Conservation (phyloP, 75 land plant genomes). For the Gnetum montanum region DNA sequence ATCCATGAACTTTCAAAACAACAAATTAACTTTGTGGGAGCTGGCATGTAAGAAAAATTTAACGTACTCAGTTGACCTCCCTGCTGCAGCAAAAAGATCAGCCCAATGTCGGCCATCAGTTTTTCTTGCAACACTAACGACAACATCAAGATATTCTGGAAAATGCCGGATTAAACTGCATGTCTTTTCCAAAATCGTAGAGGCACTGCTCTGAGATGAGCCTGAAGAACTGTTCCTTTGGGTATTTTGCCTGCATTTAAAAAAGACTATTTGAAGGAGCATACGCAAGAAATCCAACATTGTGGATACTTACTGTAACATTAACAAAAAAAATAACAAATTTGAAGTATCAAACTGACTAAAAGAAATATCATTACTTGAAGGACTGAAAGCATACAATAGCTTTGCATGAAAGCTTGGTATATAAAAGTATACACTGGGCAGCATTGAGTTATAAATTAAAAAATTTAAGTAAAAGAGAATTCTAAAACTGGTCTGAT, state of each 20-base stretch:
- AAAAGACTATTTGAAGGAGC: not conserved
- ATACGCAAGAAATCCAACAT: not conserved
- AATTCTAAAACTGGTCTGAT: too few relatives aligned
- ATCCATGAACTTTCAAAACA: too few relatives aligned
- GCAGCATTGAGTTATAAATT: too few relatives aligned
- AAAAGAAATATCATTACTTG: too few relatives aligned
- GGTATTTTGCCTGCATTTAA: slow-evolving; percentile 44
- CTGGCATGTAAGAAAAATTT: slow-evolving; percentile 3
- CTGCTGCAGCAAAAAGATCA: slow-evolving; percentile 89
- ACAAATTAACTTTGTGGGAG: too few relatives aligned
- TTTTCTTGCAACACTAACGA: slow-evolving; percentile 98
- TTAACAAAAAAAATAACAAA: too few relatives aligned
- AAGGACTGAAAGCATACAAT: too few relatives aligned
- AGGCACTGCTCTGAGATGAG: slow-evolving; percentile 13
- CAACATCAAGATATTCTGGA: slow-evolving; percentile 89
- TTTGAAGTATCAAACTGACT: too few relatives aligned
- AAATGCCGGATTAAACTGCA: slow-evolving; percentile 79
- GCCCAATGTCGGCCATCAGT: slow-evolving; percentile 99
- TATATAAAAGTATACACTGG: too few relatives aligned
- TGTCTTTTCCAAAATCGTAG: slow-evolving; percentile 71
- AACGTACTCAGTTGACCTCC: slow-evolving; percentile 92
- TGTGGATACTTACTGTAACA: too few relatives aligned
- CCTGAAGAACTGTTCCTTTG: slow-evolving; percentile 23
- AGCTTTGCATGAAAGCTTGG: too few relatives aligned
- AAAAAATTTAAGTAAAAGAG: too few relatives aligned